phyloP scores from a whole-genome alignment of 371 early-diverging fungal species.

The Mucor velutinosus region DNA sequence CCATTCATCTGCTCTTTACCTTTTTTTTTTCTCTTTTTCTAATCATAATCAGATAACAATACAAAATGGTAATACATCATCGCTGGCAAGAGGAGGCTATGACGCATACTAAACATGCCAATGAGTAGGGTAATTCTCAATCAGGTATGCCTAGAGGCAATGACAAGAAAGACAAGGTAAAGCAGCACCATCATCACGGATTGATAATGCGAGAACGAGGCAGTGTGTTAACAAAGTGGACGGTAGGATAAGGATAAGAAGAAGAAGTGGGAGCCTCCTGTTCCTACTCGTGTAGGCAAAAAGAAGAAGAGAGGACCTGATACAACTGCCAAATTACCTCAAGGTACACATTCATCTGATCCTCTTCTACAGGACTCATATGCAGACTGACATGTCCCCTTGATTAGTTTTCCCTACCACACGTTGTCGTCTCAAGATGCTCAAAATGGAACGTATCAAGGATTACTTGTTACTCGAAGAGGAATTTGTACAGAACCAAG shows the following conservation, averaged over 20 bases:
- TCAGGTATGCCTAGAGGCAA: conserved; percentile 69
- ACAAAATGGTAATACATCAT: neutral
- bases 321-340: conserved; percentile 89
- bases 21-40: conserved; percentile 9
- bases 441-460: conserved; percentile 96
- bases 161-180: conserved; percentile 66
- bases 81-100: neutral
- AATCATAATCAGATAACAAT: neutral
- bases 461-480: conserved; percentile 98
- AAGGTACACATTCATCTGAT: conserved; percentile 55
- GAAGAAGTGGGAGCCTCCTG: conserved; percentile 99
- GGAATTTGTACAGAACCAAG: conserved; percentile 98
- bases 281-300: conserved; percentile 97
- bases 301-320: conserved; percentile 98
- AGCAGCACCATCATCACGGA: neutral
- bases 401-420: conserved; percentile 92
- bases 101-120: neutral
- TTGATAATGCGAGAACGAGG: neutral
- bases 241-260: conserved; percentile 76
- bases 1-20: neutral
- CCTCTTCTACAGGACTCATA: neutral
- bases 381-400: neutral
- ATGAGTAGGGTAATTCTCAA: conserved; percentile 74
- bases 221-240: neutral
- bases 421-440: conserved; percentile 94